Base-by-base conservation (phyloP, 1,284 basidiomycete genomes). In the Tylopilus orsonianus region DNA sequence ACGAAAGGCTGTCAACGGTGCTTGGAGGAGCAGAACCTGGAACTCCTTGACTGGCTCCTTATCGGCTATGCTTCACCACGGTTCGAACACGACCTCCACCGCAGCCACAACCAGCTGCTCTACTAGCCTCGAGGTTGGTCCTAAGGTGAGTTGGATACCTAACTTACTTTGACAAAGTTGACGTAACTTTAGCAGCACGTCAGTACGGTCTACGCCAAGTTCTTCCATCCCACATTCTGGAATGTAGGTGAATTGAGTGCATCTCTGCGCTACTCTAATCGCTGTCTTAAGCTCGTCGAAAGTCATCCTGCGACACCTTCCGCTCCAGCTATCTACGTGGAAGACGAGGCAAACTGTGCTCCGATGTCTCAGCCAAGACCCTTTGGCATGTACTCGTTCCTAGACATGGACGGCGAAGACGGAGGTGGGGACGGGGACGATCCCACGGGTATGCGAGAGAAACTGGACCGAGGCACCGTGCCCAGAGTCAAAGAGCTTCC, bases 141-240 rank as follows among this genome's bases (percentile, higher is more conserved):
- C 18, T 12, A 38, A 63, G 41, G 62, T 59, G 18, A 1, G 52
- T 44, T 33, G 6, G 12, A 34, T 4, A 1, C 23, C 0, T n/a
- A 33, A 6, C 6, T 8, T 7, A 14, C 1, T 7, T 46, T 1
- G n/a, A 26, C 35, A 1, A 1, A 9, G 18, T 35, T 59, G 23
- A 61, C 20, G 8, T 8, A n/a, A 8, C 2, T 3, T 10, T 9
- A 46, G 36, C 37, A 54, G 2, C 50, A 61, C 23, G 56, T 62
- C 0, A 61, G 43, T 16, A 57, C 61, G 60, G 53, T 65, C 0
- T 63, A 61, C 9, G 56, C 60, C 3, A 56, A 23, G 33, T 44
- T 36, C 37, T 61, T 63, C 26, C 62, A 65, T 35, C 60, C 62
- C 8, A 56, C 48, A 0, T 54, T 45, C 22, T 65, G 62, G 59